Base-by-base conservation (phyloP, 169 alveolate species). In the Plasmodium knowlesi region DNA sequence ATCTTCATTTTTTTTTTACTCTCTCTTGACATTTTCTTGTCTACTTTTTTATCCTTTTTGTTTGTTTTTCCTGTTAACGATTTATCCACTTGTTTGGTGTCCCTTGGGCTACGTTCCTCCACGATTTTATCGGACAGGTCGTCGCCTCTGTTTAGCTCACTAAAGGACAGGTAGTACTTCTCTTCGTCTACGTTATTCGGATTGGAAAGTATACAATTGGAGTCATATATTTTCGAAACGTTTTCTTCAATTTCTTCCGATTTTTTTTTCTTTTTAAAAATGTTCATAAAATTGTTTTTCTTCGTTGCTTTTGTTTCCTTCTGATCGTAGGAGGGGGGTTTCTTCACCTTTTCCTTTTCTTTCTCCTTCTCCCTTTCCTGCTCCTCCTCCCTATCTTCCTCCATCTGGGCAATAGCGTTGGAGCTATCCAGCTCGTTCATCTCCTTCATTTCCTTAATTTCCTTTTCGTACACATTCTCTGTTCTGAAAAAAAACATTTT, bases 381-480 rank as follows among this genome's bases (percentile, higher is more conserved):
- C 6, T 50, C 61, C n/a, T 74, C 22, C n/a, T 34, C 79, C 30
- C 41, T 22, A 32, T n/a, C 43, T 16, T 46, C 67, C 61, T 34
- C 53, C n/a, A 37, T 53, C 67, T 30, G 73, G n/a, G 37, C 54
- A 57, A 86, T 78, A 10, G 43, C 32, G 43, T 74, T 86, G 28
- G 85, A 86, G 50, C 86, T 86, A 30, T 32, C 50, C 71, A 83
- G 28, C 50, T 32, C 83, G 16, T 86, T 50, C 57, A 46, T 46
- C 46, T 34, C 82, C 10, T 85, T 85, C 93, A 86, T 86, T 5
- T 57, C 93, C 32, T 86, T 53, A 53, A 86, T 86, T 86, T 86
- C 93, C 50, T 76, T 86, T 22, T 43, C 93, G 67, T 50, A 86
- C 67, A 86, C 93, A 74, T 86, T 74, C 71, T 86, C 93, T n/a